phyloP scores from a whole-genome alignment of 768 basidiomycete species.

The Antrodiella citrinella region DNA sequence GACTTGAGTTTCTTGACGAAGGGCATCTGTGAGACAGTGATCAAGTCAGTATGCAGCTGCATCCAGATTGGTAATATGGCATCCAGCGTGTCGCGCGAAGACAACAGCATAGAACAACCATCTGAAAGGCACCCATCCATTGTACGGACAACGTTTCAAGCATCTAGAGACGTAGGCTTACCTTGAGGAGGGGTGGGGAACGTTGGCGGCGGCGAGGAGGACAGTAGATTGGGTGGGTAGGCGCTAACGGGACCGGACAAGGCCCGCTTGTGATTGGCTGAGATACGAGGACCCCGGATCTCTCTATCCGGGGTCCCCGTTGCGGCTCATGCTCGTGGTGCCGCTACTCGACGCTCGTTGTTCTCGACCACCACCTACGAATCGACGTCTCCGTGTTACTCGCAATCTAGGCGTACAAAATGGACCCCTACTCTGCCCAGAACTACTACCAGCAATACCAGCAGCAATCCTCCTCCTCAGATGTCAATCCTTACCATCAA shows the following conservation, averaged over 20 bases:
- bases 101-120: no score
- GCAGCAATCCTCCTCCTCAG: slow-evolving; percentile 22
- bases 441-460: slow-evolving; percentile 33
- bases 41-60: slow-evolving; percentile 9
- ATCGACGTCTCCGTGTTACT: no score
- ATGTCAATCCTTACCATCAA: slow-evolving; percentile 77
- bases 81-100: slow-evolving; percentile 29
- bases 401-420: no score
- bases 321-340: no score
- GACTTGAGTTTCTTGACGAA: slow-evolving; percentile 98
- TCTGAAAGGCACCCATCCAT: neutral
- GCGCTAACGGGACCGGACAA: neutral
- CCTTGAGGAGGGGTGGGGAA: slow-evolving; percentile 32
- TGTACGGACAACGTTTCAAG: neutral
- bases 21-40: slow-evolving; percentile 54
- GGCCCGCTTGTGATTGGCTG: neutral
- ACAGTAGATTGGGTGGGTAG: neutral
- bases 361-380: slow-evolving; percentile 6
- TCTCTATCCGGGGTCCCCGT: no score
- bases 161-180: slow-evolving; percentile 22
- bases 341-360: neutral
- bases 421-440: slow-evolving; percentile 22
- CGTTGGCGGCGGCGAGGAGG: slow-evolving; percentile 18
- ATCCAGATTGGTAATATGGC: slow-evolving; percentile 20
- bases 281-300: neutral